Evolutionary conservation across 176 grass and related monocot species (phyloP), one percentile per base, ranked within the genome.

Genomic region (Dendrocalamus sinicus): DNA sequence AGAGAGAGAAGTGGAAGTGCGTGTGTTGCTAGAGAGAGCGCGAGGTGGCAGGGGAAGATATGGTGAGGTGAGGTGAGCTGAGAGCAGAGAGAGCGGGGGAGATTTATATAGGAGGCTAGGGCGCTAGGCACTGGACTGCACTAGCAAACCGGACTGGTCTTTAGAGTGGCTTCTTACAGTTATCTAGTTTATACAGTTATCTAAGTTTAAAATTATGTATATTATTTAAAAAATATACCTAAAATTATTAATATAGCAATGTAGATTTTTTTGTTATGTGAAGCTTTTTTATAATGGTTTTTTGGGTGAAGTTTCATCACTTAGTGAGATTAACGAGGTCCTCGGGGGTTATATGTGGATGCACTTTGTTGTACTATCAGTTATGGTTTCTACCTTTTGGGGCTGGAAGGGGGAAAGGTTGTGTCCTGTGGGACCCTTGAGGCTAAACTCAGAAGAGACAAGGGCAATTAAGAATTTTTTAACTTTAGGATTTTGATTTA

Each of bases 51-150:
- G 79, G 35, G 77, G 71, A 64, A 65, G 68, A 46, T 20, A 69
- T 32, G 30, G 69, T 41, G 77, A 78, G 78, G 76, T 50, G 89
- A 73, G 82, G 83, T 89, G 72, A 73, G 82, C 79, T 89, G 72
- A 72, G 81, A 76, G 77, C 44, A 86, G 54, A 76, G 46, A 89
- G 53, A 74, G 46, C 75, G 48, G 51, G 57, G 75, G 35, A 47
- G 67, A 16, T 89, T 92, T 89, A 89, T 92, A 84, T 92, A 89
- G 82, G 22, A 24, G 16, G 9, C 17, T 7, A 64, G 40, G 40
- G 48, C 52, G 15, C 43, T 53, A 35, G 81, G 12, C 2, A 32
- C n/a, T n/a, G 37, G 58, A 46, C 51, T 43, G 44, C 44, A 52
- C 72, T 4, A 64, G 32, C 14, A 53, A 39, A 39, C 37, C 4